Conservation (phyloP, 2,329 filamentous ascomycete genomes). For the Cytospora piceicola region DNA sequence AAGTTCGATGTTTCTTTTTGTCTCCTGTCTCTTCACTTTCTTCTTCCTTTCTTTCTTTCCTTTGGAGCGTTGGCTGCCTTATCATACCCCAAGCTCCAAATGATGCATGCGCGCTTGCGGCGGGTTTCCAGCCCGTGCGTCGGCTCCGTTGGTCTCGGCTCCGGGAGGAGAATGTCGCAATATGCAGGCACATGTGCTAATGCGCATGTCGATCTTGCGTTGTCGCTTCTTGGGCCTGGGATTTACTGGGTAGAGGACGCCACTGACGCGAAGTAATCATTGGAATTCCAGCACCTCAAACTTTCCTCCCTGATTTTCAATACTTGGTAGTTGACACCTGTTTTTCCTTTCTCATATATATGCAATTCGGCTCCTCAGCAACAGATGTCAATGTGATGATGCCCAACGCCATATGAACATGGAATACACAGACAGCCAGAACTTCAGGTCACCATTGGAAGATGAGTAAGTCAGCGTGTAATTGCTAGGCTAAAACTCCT, state of each 20-base stretch:
- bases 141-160: not conserved
- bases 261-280: no score
- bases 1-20: not conserved
- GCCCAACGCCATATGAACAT: not conserved
- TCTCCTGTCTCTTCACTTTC: not conserved
- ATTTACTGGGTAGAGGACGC: no score
- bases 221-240: no score
- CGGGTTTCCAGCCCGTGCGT: not conserved
- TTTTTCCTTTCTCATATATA: not conserved
- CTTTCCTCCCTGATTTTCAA: not conserved
- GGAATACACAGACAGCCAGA: not conserved
- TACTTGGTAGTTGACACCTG: not conserved
- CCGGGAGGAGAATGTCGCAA: not conserved
- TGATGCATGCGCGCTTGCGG: no score
- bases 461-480: slow-evolving; percentile 5
- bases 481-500: slow-evolving; percentile 11
- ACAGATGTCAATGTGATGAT: not conserved
- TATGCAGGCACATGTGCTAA: not conserved
- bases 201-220: not conserved
- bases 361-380: not conserved
- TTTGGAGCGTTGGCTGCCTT: not conserved
- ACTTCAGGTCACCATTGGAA: not conserved
- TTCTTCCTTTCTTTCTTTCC: not conserved
- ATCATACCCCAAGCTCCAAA: not conserved
- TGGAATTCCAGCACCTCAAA: not conserved